phyloP scores from a whole-genome alignment of 2,329 filamentous ascomycete genomes.

The Cladosporium sp. region DNA sequence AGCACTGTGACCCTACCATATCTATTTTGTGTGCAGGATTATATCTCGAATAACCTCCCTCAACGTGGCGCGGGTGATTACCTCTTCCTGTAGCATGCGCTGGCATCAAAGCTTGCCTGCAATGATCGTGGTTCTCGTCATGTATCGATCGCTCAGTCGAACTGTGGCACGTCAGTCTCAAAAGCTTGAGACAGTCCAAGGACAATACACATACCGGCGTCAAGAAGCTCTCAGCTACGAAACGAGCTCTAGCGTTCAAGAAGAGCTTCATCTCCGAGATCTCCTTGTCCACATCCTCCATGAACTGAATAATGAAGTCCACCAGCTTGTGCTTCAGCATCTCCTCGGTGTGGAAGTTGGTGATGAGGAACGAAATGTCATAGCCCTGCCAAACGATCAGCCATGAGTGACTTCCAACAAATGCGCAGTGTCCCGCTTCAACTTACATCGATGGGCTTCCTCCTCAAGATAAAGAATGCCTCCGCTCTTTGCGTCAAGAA shows the following conservation, averaged over 20 bases:
- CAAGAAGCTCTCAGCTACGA: constrained; percentile 97
- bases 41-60: background rate
- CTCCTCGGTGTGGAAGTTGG: constrained; percentile 97
- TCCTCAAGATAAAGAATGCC: constrained; percentile 91
- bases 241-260: constrained; percentile 92
- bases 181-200: background rate
- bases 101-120: background rate
- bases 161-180: constrained; percentile 22
- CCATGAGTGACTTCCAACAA: background rate
- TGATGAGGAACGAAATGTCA: constrained; percentile 97
- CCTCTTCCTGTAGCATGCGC: background rate
- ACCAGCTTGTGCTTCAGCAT: constrained; percentile 99
- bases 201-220: constrained; percentile 67
- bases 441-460: constrained; percentile 88
- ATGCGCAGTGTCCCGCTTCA: background rate
- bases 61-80: background rate
- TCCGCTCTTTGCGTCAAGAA: constrained; percentile 96
- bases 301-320: constrained; percentile 98
- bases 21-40: background rate
- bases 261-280: constrained; percentile 99
- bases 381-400: constrained; percentile 66
- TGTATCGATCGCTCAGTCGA: constrained; percentile 22
- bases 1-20: background rate
- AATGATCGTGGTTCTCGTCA: constrained; percentile 15
- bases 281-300: constrained; percentile 99